Evolutionary conservation across 495 filamentous ascomycete genomes (phyloP).

Genomic region (Parachaetomium inaequale): DNA sequence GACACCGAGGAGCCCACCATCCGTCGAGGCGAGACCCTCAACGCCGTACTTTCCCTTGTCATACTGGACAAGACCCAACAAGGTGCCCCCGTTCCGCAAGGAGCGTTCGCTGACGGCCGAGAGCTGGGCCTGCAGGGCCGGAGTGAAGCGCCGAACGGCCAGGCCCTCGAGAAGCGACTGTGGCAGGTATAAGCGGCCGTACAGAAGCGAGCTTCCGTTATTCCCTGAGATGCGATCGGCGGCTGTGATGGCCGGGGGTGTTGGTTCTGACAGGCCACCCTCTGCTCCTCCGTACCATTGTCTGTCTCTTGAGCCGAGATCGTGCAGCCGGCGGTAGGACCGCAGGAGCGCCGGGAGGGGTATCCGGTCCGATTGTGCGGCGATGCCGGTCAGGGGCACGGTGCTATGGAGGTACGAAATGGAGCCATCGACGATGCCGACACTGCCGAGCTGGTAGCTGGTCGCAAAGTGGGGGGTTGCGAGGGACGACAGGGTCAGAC

Average conservation of each 20-base stretch:
- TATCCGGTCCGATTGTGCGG: constrained; percentile 46
- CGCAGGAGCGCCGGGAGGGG: constrained; percentile 45
- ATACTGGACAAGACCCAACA: constrained; percentile 78
- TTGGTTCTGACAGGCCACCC: background rate
- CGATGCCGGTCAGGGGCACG: constrained; percentile 57
- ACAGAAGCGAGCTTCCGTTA: constrained; percentile 58
- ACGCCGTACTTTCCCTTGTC: constrained; percentile 84
- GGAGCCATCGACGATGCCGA: constrained; percentile 85
- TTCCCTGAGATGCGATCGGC: background rate
- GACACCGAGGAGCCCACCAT: constrained; percentile 82
- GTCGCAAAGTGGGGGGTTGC: constrained; percentile 88
- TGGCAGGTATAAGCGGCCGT: constrained; percentile 86
- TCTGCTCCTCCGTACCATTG: constrained; percentile 11
- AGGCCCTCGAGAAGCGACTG: constrained; percentile 80
- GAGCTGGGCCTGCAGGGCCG: constrained; percentile 73
- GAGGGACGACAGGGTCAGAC: constrained; percentile 82
- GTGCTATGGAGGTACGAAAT: constrained; percentile 89
- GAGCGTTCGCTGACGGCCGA: constrained; percentile 74
- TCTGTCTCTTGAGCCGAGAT: constrained; percentile 28
- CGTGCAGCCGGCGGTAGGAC: constrained; percentile 43
- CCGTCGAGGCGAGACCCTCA: constrained; percentile 89
- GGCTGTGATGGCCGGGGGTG: background rate
- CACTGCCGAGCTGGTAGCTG: constrained; percentile 78
- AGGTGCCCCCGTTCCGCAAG: constrained; percentile 70
- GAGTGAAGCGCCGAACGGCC: constrained; percentile 75